phyloP scores from a whole-genome alignment of 2,329 filamentous ascomycete species.

The Pseudogymnoascus sp. region DNA sequence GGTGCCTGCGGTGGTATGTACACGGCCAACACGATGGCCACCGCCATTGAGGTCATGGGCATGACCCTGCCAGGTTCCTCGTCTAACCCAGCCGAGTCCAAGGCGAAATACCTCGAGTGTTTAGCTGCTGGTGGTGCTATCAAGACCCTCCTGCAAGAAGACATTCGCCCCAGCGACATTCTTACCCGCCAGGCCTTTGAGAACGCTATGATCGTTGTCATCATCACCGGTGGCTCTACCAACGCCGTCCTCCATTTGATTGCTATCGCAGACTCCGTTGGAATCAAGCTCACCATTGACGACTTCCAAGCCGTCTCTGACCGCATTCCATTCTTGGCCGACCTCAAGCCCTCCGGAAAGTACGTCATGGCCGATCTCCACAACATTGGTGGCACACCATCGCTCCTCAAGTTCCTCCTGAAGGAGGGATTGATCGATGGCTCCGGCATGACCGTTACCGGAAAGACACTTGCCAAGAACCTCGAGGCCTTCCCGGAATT shows the following conservation, averaged over 20 bases:
- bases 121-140: conserved; percentile 63
- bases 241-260: conserved; percentile 81
- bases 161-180: conserved; percentile 70
- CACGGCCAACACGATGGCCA: conserved; percentile 70
- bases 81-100: conserved; percentile 67
- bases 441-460: conserved; percentile 51
- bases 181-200: conserved; percentile 74
- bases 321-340: conserved; percentile 69
- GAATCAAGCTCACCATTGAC: conserved; percentile 73
- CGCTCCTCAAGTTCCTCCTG: conserved; percentile 49
- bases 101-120: conserved; percentile 66
- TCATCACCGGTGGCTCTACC: conserved; percentile 75
- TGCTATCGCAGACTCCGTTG: conserved; percentile 73
- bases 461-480: conserved; percentile 50
- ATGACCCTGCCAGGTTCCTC: conserved; percentile 78
- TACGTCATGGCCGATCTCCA: conserved; percentile 53
- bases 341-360: conserved; percentile 69
- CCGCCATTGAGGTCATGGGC: conserved; percentile 62
- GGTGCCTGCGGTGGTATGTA: conserved; percentile 86
- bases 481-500: conserved; percentile 52
- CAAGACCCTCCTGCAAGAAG: conserved; percentile 64
- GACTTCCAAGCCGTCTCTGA: conserved; percentile 80
- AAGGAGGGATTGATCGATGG: conserved; percentile 51
- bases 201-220: conserved; percentile 76
- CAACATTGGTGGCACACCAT: conserved; percentile 48